Evolutionary conservation across 768 basidiomycete genomes (phyloP), one percentile per base, ranked within the genome.

Genomic region (Collybia mongolica): DNA sequence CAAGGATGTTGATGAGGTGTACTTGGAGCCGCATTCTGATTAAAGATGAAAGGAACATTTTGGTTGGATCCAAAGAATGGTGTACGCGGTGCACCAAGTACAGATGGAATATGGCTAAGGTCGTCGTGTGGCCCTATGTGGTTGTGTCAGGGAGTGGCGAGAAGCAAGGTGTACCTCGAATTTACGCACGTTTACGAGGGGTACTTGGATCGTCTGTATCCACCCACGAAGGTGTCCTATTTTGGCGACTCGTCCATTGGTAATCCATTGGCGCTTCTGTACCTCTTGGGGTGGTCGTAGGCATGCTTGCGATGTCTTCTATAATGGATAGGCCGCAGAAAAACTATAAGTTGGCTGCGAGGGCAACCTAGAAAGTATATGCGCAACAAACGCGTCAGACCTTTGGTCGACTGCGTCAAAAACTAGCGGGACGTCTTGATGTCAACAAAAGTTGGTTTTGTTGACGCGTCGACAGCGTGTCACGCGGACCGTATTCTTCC

Each of bases 181-280:
- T 26, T 26, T 44, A 41, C 26, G 37, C 72, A 90, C 88, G 84
- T 79, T 90, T 90, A 60, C 76, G 74, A 28, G 84, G 79, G 20
- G 82, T 79, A 58, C 66, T 74, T n/a, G 73, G 61, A 43, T 80
- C 76, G 20, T 81, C 76, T 6, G 32, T 32, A 18, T 54, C 48
- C 19, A 61, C 50, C 88, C 87, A 89, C 2, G 75, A 80, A 2
- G 84, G 81, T 61, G 73, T 81, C 49, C 74, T 68, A 32, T 67
- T 63, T 48, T 80, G 77, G 20, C 89, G 77, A 56, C 83, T 82
- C 7, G 90, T 92, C 72, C 85, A 92, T 64, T 92, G 83, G 67
- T 84, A 93, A 67, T 93, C 90, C 91, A 93, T 93, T 3, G 91
- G 91, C 2, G 86, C 88, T 62, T 92, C 91, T 43, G 73, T 88